A percentile compares a stretch with the other conserved stretches of the same genome.
Conservation (phyloP, 345 rosid species). For the Angophora floribunda region DNA sequence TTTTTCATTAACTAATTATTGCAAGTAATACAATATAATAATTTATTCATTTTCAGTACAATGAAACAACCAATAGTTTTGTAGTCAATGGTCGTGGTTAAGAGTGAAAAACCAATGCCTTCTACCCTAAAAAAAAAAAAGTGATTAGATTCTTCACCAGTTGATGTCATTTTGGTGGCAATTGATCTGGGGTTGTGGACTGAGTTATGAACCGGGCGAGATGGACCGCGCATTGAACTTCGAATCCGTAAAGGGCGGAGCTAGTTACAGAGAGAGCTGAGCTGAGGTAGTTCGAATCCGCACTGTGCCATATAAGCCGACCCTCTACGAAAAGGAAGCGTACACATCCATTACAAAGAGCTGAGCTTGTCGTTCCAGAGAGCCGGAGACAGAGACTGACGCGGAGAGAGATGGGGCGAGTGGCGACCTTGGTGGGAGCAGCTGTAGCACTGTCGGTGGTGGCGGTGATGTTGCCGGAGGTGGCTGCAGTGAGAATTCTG, state of each 20-base stretch:
- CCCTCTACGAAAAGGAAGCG: background rate
- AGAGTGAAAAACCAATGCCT: background rate
- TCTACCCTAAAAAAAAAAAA: background rate
- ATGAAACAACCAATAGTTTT: accelerated
- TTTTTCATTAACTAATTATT: accelerated
- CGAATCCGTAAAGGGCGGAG: background rate
- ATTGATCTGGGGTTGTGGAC: background rate
- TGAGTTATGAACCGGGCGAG: background rate
- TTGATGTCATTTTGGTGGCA: background rate
- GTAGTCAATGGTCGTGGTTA: background rate
- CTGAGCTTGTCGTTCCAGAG: background rate
- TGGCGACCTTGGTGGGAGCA: constrained; percentile 1
- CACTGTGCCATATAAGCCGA: background rate
- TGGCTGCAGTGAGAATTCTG: constrained; percentile 22
- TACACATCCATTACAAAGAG: background rate
- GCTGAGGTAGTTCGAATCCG: background rate
- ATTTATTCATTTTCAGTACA: background rate
- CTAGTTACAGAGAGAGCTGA: background rate
- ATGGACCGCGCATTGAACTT: background rate
- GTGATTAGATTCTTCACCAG: background rate
- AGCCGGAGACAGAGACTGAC: background rate
- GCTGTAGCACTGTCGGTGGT: constrained; percentile 8
- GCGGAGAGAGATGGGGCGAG: constrained; percentile 9
- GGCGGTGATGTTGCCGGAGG: constrained; percentile 17
- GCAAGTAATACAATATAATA: accelerated